Evolutionary conservation across 106 monocot species (phyloP).

Genomic region (Acanthochlamys bracteata): DNA sequence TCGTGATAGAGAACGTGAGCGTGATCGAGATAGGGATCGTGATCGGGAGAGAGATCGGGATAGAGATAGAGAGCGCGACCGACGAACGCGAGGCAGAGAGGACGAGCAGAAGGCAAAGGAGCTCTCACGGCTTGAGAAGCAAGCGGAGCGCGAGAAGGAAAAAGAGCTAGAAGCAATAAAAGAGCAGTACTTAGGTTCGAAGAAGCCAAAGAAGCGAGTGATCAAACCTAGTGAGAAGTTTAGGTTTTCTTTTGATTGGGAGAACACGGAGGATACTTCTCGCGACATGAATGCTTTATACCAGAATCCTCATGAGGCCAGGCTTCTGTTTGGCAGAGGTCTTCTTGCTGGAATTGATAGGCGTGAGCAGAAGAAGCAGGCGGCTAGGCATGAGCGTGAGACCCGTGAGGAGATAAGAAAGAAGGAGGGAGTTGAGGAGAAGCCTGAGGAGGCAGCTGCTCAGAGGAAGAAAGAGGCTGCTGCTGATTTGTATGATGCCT

Average conservation of each 20-base stretch:
- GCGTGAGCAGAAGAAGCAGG: constrained; percentile 92
- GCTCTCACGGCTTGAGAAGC: constrained; percentile 46
- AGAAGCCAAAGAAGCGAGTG: constrained; percentile 96
- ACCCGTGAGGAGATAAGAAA: constrained; percentile 67
- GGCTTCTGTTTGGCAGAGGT: constrained; percentile 80
- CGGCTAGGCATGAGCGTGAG: constrained; percentile 72
- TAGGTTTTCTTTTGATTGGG: constrained; percentile 97
- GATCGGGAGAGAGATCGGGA: constrained; percentile 16
- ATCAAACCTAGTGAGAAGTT: constrained; percentile 99
- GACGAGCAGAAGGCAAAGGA: constrained; percentile 29
- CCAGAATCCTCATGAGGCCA: constrained; percentile 90
- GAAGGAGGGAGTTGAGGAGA: constrained; percentile 61
- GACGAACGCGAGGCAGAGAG: constrained; percentile 23
- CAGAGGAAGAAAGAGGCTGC: constrained; percentile 66
- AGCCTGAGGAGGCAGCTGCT: constrained; percentile 66
- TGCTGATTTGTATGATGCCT: constrained; percentile 78
- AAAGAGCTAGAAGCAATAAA: constrained; percentile 93
- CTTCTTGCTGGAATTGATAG: constrained; percentile 86
- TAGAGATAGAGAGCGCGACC: constrained; percentile 13
- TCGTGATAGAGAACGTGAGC: constrained; percentile 27
- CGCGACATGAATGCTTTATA: constrained; percentile 91
- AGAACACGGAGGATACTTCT: constrained; percentile 97
- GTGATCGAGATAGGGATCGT: constrained; percentile 35
- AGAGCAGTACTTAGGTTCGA: constrained; percentile 92
- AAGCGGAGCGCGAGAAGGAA: constrained; percentile 76